Percentiles rank a stretch among this genome's conserved stretches.
Conservation (phyloP, 495 filamentous ascomycete species). For the Talaromyces borbonicus region DNA sequence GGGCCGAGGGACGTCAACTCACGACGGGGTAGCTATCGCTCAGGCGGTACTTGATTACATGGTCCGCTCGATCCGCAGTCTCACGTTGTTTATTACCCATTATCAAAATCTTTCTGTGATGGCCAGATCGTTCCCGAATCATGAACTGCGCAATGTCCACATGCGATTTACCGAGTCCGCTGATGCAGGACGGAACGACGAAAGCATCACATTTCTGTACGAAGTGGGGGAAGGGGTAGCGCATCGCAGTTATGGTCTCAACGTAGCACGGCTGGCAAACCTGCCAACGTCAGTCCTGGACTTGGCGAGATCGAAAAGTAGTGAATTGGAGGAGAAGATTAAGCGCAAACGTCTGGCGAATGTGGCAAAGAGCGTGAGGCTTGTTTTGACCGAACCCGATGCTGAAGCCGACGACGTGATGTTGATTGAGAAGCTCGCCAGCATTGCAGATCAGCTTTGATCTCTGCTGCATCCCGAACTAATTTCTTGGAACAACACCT, state of each 20-base stretch:
- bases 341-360: slow-evolving; percentile 44
- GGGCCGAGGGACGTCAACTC: slow-evolving; percentile 83
- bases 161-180: slow-evolving; percentile 65
- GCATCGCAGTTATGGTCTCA: slow-evolving; percentile 87
- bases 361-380: slow-evolving; percentile 34
- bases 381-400: slow-evolving; percentile 26
- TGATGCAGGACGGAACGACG: slow-evolving; percentile 19
- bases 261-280: slow-evolving; percentile 81
- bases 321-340: slow-evolving; percentile 67
- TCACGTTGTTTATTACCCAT: slow-evolving; percentile 94
- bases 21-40: slow-evolving; percentile 94
- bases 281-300: slow-evolving; percentile 68
- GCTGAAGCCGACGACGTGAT: background rate
- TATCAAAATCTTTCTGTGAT: slow-evolving; percentile 78
- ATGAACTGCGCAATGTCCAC: slow-evolving; percentile 64
- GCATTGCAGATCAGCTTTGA: slow-evolving; percentile 6
- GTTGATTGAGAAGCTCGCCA: slow-evolving; percentile 2
- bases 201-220: slow-evolving; percentile 72
- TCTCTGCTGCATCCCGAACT: too few relatives aligned
- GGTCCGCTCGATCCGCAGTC: slow-evolving; percentile 58
- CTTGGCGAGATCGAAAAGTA: slow-evolving; percentile 67
- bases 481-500: too few relatives aligned
- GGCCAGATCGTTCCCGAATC: slow-evolving; percentile 50
- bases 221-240: slow-evolving; percentile 81
- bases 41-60: slow-evolving; percentile 82